Evolutionary conservation across 176 grass and related monocot species (phyloP).

Genomic region (Echinochloa phyllopogon): DNA sequence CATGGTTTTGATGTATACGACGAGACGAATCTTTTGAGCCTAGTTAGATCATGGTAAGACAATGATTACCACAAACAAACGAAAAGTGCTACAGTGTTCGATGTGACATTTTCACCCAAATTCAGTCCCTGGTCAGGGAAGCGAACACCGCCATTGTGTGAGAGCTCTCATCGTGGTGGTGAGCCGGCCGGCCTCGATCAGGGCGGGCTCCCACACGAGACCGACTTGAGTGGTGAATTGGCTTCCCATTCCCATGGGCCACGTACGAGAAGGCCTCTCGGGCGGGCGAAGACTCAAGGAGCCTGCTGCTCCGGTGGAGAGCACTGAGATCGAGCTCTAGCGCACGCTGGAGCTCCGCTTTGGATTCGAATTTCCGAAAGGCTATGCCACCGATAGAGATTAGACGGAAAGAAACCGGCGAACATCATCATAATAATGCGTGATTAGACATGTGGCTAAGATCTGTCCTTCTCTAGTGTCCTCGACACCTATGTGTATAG

Average conservation of each 20-base stretch:
- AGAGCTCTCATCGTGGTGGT: background rate
- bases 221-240: background rate
- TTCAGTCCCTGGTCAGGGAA: too few species aligned
- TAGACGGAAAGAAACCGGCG: slow-evolving; percentile 41
- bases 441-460: slow-evolving; percentile 48
- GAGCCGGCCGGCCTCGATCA: background rate
- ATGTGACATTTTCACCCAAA: too few species aligned
- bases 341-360: background rate
- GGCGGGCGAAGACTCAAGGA: background rate
- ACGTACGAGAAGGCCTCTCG: background rate
- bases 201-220: background rate
- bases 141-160: too few species aligned
- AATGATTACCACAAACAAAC: too few species aligned
- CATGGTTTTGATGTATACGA: too few species aligned
- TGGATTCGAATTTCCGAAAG: slow-evolving; percentile 45
- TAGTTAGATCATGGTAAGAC: too few species aligned
- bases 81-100: too few species aligned
- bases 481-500: background rate
- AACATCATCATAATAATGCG: slow-evolving; percentile 45
- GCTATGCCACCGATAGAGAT: slow-evolving; percentile 39
- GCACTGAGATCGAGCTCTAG: background rate
- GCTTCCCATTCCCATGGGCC: background rate
- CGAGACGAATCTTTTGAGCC: too few species aligned
- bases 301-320: slow-evolving; percentile 14
- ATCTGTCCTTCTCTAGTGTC: slow-evolving; percentile 2